A percentile compares a stretch with the other conserved stretches of the same genome.
These are phyloP conservation scores for Leccinum variicolor DNA, from an alignment of 768 basidiomycete species.

Conservation along the genomic window DNA sequence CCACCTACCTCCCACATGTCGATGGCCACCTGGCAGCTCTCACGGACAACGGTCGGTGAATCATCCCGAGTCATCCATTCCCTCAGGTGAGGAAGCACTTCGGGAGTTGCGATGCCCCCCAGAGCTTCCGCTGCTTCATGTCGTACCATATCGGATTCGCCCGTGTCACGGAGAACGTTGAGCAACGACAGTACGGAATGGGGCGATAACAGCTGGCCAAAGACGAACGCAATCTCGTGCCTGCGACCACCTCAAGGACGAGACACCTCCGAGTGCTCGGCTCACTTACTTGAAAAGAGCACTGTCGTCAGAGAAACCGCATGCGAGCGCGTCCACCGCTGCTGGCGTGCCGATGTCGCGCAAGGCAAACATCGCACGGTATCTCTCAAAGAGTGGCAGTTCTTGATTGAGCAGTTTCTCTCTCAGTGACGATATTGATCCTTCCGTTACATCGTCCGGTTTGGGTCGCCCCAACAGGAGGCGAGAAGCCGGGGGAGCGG, in stretches of 20 bases:
- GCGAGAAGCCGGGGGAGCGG: slow-evolving; percentile 75
- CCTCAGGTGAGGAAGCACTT: slow-evolving; percentile 81
- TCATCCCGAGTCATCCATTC: slow-evolving; percentile 81
- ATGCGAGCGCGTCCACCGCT: slow-evolving; percentile 88
- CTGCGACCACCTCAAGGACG: slow-evolving; percentile 37
- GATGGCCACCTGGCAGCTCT: slow-evolving; percentile 94
- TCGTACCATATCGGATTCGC: slow-evolving; percentile 94
- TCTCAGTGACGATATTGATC: slow-evolving; percentile 52
- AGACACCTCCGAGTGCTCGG: not conserved
- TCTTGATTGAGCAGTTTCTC: slow-evolving; percentile 59
- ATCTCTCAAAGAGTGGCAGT: slow-evolving; percentile 84
- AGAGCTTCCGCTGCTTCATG: slow-evolving; percentile 99
- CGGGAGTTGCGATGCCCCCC: slow-evolving; percentile 93
- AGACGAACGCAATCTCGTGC: slow-evolving; percentile 98
- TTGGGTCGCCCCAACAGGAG: slow-evolving; percentile 55
- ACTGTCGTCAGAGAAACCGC: slow-evolving; percentile 85
- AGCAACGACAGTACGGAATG: slow-evolving; percentile 86
- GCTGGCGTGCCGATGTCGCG: slow-evolving; percentile 85
- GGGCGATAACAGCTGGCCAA: slow-evolving; percentile 89
- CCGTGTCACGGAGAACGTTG: slow-evolving; percentile 62
- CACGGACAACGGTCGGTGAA: slow-evolving; percentile 84
- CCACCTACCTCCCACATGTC: slow-evolving; percentile 91
- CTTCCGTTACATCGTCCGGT: slow-evolving; percentile 46
- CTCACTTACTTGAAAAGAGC: slow-evolving; percentile 85
- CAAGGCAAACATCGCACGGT: slow-evolving; percentile 97